phyloP scores from a whole-genome alignment of 2,329 filamentous ascomycete genomes.

The Xylaria sp. region DNA sequence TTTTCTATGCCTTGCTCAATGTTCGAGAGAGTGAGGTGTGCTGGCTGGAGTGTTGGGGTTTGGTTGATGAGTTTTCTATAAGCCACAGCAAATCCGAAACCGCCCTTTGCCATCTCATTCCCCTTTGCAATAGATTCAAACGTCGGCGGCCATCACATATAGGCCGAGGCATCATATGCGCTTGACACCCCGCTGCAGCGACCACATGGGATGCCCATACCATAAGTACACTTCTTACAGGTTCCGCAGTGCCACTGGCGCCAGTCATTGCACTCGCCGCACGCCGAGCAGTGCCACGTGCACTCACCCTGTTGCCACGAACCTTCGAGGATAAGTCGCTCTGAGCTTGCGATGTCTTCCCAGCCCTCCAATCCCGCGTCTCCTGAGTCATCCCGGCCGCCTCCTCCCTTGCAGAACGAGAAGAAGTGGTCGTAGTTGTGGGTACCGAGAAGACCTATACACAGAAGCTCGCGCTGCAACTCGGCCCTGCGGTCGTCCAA shows the following conservation, averaged over 20 bases:
- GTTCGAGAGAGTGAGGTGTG: too few species aligned
- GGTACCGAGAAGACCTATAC: not conserved
- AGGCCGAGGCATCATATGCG: too few species aligned
- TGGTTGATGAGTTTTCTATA: too few species aligned
- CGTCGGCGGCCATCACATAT: too few species aligned
- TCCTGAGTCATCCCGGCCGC: not conserved
- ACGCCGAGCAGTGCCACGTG: constrained; percentile 21
- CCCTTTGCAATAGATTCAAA: too few species aligned
- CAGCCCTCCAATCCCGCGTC: too few species aligned
- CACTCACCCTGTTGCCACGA: not conserved
- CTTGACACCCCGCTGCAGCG: constrained; percentile 18
- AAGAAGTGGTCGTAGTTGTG: not conserved
- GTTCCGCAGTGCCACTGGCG: constrained; percentile 19
- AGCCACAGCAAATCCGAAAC: too few species aligned
- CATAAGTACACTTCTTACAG: constrained; percentile 20
- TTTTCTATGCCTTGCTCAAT: too few species aligned
- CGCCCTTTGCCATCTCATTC: too few species aligned
- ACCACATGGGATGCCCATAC: constrained; percentile 9
- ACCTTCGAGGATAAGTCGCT: not conserved
- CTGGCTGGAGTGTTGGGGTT: too few species aligned
- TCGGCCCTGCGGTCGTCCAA: not conserved
- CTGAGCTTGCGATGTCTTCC: too few species aligned
- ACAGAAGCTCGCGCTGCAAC: constrained; percentile 7
- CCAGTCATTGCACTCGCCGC: constrained; percentile 17
- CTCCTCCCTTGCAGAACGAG: constrained; percentile 15